Conservation (phyloP, 192 early-diverging fungal genomes). For the Borealophlyctis nickersoniae region DNA sequence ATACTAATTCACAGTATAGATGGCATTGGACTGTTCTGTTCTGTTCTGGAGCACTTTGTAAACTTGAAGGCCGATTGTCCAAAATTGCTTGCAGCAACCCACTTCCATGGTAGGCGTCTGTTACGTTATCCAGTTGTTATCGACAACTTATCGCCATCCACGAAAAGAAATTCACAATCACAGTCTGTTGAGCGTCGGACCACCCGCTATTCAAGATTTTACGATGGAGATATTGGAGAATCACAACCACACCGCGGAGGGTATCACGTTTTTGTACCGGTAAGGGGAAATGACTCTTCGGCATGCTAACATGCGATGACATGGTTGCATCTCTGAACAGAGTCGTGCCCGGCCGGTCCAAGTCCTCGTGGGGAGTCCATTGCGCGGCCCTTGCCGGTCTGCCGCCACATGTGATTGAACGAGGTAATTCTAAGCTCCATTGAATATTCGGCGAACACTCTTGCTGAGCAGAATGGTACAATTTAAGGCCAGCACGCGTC, state of each 20-base stretch:
- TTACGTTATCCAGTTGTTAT: constrained; percentile 6
- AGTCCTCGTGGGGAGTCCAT: constrained; percentile 40
- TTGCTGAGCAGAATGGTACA: background rate
- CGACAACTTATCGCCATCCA: background rate
- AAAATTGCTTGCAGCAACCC: constrained; percentile 73
- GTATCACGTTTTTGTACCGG: constrained; percentile 64
- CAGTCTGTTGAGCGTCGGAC: constrained; percentile 37
- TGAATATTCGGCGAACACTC: background rate
- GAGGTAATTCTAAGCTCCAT: constrained; percentile 31
- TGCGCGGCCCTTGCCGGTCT: constrained; percentile 49
- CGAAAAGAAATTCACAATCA: constrained; percentile 48
- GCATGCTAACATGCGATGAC: too few relatives aligned
- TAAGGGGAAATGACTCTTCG: constrained; percentile 22
- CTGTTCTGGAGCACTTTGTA: constrained; percentile 59
- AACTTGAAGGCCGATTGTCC: constrained; percentile 50
- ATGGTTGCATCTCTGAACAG: too few relatives aligned
- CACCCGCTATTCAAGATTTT: constrained; percentile 39
- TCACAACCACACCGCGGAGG: constrained; percentile 12
- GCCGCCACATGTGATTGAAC: constrained; percentile 23
- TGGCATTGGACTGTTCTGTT: constrained; percentile 78
- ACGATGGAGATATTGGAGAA: constrained; percentile 60
- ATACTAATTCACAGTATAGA: constrained; percentile 38
- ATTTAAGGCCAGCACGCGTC: constrained; percentile 25
- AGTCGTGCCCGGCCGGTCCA: constrained; percentile 34
- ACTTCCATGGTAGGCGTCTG: constrained; percentile 81